Evolutionary conservation across 225 moss, liverwort and hornwort genomes (phyloP).

Genomic region (Polytrichum commune): DNA sequence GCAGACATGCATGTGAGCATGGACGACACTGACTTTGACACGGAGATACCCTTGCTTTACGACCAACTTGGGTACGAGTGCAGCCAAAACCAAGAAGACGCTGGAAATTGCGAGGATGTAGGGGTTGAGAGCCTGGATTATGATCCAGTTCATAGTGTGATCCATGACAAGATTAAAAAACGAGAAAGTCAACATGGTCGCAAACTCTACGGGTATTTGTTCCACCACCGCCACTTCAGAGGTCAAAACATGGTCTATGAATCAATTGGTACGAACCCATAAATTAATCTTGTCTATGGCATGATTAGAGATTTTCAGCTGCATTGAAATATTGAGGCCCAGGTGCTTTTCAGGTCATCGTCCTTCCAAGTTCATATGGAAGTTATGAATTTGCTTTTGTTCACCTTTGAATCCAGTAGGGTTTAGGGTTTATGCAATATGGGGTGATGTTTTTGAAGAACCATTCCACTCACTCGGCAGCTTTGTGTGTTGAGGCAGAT

Average conservation of each 20-base stretch:
- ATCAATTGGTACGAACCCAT: no score
- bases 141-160: slow-evolving; percentile 63
- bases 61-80: slow-evolving; percentile 41
- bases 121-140: slow-evolving; percentile 83
- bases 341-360: no score
- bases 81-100: slow-evolving; percentile 33
- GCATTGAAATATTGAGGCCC: no score
- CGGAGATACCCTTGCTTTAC: slow-evolving; percentile 41
- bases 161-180: slow-evolving; percentile 42
- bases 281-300: no score
- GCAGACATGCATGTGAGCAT: slow-evolving; percentile 31
- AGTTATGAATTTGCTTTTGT: no score
- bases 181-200: slow-evolving; percentile 20
- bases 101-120: slow-evolving; percentile 23
- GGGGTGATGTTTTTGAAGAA: no score
- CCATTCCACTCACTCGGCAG: no score
- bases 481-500: slow-evolving; percentile 34
- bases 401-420: no score
- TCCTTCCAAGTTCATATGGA: no score
- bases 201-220: slow-evolving; percentile 63
- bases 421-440: no score
- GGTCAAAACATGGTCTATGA: no score
- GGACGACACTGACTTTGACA: slow-evolving; percentile 36
- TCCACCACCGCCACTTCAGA: background rate
- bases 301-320: no score